Evolutionary conservation across 2,329 filamentous ascomycete species (phyloP).

Genomic region (Neophaeococcomyces aloes): DNA sequence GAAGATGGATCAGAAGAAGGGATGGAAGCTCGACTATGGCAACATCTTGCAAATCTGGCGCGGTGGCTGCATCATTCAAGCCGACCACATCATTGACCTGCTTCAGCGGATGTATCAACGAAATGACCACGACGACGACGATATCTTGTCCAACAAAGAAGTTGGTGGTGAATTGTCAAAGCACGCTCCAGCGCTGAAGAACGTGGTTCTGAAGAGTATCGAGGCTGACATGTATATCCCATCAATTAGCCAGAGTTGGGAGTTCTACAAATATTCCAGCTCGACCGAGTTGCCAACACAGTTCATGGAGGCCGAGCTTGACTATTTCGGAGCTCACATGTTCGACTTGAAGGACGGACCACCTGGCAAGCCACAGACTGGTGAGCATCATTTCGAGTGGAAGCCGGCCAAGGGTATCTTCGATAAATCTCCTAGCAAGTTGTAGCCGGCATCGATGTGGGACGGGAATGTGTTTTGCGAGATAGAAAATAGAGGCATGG

Average conservation of each 20-base stretch:
- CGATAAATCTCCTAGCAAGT: neutral
- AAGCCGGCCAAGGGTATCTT: slow-evolving; percentile 13
- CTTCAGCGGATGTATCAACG: slow-evolving; percentile 26
- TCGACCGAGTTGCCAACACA: slow-evolving; percentile 52
- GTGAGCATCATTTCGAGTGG: slow-evolving; percentile 18
- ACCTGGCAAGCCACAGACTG: slow-evolving; percentile 14
- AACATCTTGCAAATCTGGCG: slow-evolving; percentile 50
- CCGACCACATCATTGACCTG: slow-evolving; percentile 53
- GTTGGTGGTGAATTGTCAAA: slow-evolving; percentile 46
- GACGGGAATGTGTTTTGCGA: no score
- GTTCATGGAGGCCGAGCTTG: slow-evolving; percentile 61
- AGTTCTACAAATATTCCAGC: slow-evolving; percentile 56
- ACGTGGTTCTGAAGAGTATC: slow-evolving; percentile 44
- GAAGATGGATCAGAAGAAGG: slow-evolving; percentile 46
- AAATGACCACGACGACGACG: slow-evolving; percentile 31
- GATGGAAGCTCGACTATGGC: slow-evolving; percentile 42
- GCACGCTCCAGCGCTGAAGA: slow-evolving; percentile 43
- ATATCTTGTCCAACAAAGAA: slow-evolving; percentile 36
- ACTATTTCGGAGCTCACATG: slow-evolving; percentile 59
- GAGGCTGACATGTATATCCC: slow-evolving; percentile 52
- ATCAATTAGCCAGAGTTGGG: slow-evolving; percentile 50
- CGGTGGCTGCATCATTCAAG: slow-evolving; percentile 60
- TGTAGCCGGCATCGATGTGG: no score
- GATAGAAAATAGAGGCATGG: no score
- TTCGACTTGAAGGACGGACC: slow-evolving; percentile 26